Base-by-base conservation (phyloP, 306 rosid genomes). In the Rubus parviflorus region DNA sequence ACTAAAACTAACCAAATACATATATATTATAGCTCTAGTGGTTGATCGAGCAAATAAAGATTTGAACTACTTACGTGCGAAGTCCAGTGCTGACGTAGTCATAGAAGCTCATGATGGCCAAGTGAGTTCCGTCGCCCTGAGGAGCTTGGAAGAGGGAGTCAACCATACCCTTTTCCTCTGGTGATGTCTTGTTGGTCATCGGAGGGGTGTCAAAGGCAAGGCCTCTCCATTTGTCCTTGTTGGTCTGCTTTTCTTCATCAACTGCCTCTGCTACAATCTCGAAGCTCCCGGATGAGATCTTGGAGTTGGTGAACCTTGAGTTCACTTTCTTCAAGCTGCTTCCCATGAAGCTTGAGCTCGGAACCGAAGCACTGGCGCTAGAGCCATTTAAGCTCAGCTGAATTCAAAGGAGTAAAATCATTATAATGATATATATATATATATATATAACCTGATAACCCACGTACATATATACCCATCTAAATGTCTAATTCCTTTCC, bases 171-270 rank as follows among this genome's bases (percentile, higher is more conserved):
- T 94, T n/a, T 94, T 15, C 98, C 98, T 75, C 97, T 85, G 73
- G 98, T 92, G 87, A 94, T 94, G 81, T 94, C 98, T 77, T 94
- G 98, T 62, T 94, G 98, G 77, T 94, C 98, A 75, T 94, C 98
- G 7, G 98, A 94, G 0, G n/a, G n/a, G 4, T 2, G 79, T 94
- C 98, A 15, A 37, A 89, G 42, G 92, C 97, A 53, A 94, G 88
- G 73, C 96, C 95, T 14, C 0, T 60, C 97, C 97, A 91, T 42
- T 58, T 89, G 89, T 92, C 97, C 79, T 88, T 61, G 0, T 83
- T 40, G 0, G 97, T 94, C 80, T 94, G 96, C 77, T 77, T 25
- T 0, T 8, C 8, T 60, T 89, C 95, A 0, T 89, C 87, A 30
- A 81, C 72, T 6, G 47, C 16, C 80, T 83, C 92, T 16, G 81